Base-by-base conservation (phyloP, 2,329 filamentous ascomycete species). In the Lasiodiplodia hormozganensis region DNA sequence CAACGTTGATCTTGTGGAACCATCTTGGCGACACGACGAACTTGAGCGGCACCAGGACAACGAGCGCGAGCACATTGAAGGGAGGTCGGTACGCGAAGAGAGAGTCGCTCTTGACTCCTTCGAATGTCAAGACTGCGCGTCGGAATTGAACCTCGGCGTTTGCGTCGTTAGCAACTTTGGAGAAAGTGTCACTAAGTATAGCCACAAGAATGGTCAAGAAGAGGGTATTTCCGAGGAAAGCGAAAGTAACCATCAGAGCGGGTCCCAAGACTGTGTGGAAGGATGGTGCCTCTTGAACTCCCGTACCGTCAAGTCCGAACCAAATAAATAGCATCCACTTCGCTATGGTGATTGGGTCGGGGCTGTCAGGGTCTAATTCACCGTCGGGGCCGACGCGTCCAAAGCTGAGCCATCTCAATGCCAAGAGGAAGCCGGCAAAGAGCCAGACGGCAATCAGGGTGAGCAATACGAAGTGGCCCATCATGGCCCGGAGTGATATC, bases 241-340 rank as follows among this genome's bases (percentile, higher is more conserved):
- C 90, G 77, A 96, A 96, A 18, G 91, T 86, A 67, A 96, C 86
- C 92, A 96, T 96, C 28, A 96, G 82, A 2, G 88, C 85, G 0
- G 93, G 93, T 0, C 93, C 93, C 1, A 96, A 83, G n/a, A 94
- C 81, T 84, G 88, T 88, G 80, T 96, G 92, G 75, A 96, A 93
- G 68, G 92, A 88, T 25, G 86, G 84, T 74, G 85, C 85, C 69
- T 84, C 81, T 70, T 85, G 80, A 43, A 88, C 86, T 2, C 86
- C 85, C 49, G 80, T 91, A 43, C 77, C 93, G 73, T 96, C 93
- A 1, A 96, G 86, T 2, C 93, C 93, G 75, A 96, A 96, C 93
- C 93, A 96, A 71, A 96, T 94, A 86, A 92, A 96, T 1, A 96
- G 86, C 92, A 96, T 95, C 93, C 93, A 96, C 79, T 94, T 94